phyloP scores from a whole-genome alignment of 768 basidiomycete species.

The Coprinellus micaceus region DNA sequence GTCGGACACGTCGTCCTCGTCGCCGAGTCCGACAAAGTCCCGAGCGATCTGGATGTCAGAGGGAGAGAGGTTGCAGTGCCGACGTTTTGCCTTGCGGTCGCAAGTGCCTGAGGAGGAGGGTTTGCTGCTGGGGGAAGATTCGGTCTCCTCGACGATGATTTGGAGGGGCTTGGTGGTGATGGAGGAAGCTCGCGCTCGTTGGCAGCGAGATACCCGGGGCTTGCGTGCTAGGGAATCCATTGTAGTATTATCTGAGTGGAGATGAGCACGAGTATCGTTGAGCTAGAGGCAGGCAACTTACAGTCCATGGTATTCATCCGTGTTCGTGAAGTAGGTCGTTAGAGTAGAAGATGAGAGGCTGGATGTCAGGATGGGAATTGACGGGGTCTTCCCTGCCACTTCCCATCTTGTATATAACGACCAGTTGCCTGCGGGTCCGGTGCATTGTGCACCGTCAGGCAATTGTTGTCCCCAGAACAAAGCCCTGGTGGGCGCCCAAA shows the following conservation, averaged over 20 bases:
- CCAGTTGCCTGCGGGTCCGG: too few relatives aligned
- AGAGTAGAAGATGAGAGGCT: neutral
- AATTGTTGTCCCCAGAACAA: constrained; percentile 9
- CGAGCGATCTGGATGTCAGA: constrained; percentile 11
- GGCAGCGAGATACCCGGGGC: neutral
- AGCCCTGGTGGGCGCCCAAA: neutral
- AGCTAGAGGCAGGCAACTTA: constrained; percentile 1
- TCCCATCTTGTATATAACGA: constrained; percentile 10
- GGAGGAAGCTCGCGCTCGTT: neutral
- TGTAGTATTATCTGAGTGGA: neutral
- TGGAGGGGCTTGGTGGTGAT: constrained; percentile 1
- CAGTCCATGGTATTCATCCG: constrained; percentile 5
- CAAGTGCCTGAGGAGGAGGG: neutral
- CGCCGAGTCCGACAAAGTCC: constrained; percentile 10
- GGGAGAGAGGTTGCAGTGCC: constrained; percentile 8
- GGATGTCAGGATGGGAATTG: neutral
- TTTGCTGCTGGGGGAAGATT: neutral
- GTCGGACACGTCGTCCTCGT: neutral
- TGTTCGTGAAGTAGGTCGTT: neutral
- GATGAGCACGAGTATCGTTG: neutral
- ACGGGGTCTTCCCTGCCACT: neutral
- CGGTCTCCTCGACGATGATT: constrained; percentile 5
- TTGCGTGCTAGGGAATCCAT: constrained; percentile 3
- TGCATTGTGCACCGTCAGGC: constrained; percentile 6
- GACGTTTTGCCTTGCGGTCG: constrained; percentile 4